phyloP scores from a whole-genome alignment of 345 rosid genomes.

The Gossypium bickii region DNA sequence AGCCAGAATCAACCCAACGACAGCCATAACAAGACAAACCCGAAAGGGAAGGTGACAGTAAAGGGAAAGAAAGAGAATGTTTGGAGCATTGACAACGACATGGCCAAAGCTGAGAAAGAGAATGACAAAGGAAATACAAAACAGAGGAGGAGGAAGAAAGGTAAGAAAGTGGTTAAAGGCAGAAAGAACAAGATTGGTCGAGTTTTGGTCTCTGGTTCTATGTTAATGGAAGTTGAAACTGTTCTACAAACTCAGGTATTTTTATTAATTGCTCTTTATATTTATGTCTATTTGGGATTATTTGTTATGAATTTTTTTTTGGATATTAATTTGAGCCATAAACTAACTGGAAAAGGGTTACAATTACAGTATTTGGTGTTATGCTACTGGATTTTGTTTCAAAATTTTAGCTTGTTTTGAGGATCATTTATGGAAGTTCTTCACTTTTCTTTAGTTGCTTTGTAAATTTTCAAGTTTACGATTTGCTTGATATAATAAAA shows the following conservation, averaged over 20 bases:
- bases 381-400: not conserved
- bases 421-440: not conserved
- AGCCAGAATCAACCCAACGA: conserved; percentile 28
- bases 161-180: conserved; percentile 41
- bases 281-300: not conserved
- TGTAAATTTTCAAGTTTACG: not conserved
- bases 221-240: conserved; percentile 74
- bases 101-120: conserved; percentile 34
- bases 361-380: not conserved
- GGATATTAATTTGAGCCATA: not conserved
- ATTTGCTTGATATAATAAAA: not conserved
- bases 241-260: conserved; percentile 86
- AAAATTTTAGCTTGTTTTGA: not conserved
- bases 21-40: conserved; percentile 24
- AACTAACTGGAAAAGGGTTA: not conserved
- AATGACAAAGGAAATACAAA: conserved; percentile 23
- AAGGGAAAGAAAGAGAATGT: conserved; percentile 66
- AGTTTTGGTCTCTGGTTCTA: conserved; percentile 59
- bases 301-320: not conserved
- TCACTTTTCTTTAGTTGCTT: not conserved
- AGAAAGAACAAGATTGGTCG: conserved; percentile 35
- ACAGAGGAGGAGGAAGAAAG: conserved; percentile 36
- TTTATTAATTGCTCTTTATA: not conserved
- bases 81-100: conserved; percentile 82
- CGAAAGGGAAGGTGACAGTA: conserved; percentile 28